These are phyloP conservation scores for Ascochyta lentis DNA, from an alignment of 2,329 filamentous ascomycete species.

Conservation along the genomic window DNA sequence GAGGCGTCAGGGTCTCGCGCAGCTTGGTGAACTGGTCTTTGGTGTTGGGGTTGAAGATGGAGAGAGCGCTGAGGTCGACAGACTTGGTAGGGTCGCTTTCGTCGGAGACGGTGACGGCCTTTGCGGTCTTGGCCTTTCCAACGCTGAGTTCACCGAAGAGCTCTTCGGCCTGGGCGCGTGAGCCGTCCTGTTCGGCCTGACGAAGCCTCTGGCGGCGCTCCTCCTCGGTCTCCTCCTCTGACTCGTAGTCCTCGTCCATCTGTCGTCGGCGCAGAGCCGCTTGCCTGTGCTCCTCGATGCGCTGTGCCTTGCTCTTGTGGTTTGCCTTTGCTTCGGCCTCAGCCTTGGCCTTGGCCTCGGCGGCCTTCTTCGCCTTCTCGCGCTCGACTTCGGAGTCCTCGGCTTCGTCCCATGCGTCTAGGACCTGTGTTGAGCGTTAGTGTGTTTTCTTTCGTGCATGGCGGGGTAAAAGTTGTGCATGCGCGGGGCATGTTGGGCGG, in stretches of 20 bases:
- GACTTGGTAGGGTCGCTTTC: conserved; percentile 75
- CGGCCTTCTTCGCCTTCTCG: conserved; percentile 89
- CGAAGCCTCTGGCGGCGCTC: conserved; percentile 76
- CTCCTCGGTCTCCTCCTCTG: conserved; percentile 76
- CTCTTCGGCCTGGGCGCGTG: conserved; percentile 88
- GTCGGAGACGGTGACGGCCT: conserved; percentile 73
- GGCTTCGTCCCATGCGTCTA: conserved; percentile 96
- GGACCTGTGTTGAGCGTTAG: conserved; percentile 65
- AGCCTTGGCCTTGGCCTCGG: conserved; percentile 85
- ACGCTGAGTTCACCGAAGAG: conserved; percentile 81
- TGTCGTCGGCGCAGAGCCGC: conserved; percentile 65
- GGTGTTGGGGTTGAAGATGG: conserved; percentile 87
- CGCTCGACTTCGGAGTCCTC: conserved; percentile 97
- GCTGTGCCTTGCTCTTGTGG: conserved; percentile 88
- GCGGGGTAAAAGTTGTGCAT: conserved; percentile 27
- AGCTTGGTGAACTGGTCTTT: conserved; percentile 86
- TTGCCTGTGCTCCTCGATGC: conserved; percentile 77
- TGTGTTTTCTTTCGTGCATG: conserved; percentile 15
- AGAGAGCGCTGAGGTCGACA: conserved; percentile 79
- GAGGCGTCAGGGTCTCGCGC: conserved; percentile 77
- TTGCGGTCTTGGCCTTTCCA: conserved; percentile 72
- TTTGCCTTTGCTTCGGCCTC: conserved; percentile 86
- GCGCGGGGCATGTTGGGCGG: conserved; percentile 15
- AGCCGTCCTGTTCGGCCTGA: conserved; percentile 82
- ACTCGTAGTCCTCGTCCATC: conserved; percentile 62